A percentile compares a stretch with the other conserved stretches of the same genome.
phyloP scores from a whole-genome alignment of 805 yeast species.

The Saccharomyces eubayanus region DNA sequence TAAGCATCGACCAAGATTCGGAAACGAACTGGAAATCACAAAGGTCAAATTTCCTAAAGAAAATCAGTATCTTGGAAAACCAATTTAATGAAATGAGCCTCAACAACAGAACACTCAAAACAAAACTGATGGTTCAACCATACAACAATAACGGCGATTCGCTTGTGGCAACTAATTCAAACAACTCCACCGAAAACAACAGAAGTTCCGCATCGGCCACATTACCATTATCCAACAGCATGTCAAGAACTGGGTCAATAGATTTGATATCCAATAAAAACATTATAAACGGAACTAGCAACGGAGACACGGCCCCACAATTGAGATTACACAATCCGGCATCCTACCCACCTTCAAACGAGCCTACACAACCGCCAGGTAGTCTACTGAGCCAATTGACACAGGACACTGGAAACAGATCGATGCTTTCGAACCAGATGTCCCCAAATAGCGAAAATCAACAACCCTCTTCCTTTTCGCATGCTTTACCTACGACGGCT shows the following conservation, averaged over 20 bases:
- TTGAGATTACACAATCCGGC: slow-evolving; percentile 16
- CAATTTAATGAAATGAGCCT: slow-evolving; percentile 19
- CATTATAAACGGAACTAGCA: background rate
- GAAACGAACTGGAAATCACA: slow-evolving; percentile 21
- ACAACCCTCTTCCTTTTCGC: slow-evolving; percentile 1
- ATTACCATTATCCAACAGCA: background rate
- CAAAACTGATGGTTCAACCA: slow-evolving; percentile 16
- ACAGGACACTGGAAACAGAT: background rate
- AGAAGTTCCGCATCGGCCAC: background rate
- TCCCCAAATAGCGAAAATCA: background rate
- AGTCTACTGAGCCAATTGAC: slow-evolving; percentile 2
- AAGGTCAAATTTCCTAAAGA: slow-evolving; percentile 15
- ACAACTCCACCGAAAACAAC: slow-evolving; percentile 2
- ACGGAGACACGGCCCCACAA: slow-evolving; percentile 3
- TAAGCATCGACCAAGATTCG: slow-evolving; percentile 19
- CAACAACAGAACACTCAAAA: slow-evolving; percentile 19
- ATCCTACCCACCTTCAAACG: slow-evolving; percentile 7
- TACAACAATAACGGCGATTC: slow-evolving; percentile 3
- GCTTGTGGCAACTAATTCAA: background rate
- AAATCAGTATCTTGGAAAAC: slow-evolving; percentile 17
- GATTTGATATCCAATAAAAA: background rate
- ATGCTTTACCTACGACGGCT: slow-evolving; percentile 14
- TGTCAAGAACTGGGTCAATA: background rate
- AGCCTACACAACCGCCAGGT: slow-evolving; percentile 3
- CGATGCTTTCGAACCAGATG: background rate